Base-by-base conservation (phyloP, 805 yeast species). In the Candida quercuum region DNA sequence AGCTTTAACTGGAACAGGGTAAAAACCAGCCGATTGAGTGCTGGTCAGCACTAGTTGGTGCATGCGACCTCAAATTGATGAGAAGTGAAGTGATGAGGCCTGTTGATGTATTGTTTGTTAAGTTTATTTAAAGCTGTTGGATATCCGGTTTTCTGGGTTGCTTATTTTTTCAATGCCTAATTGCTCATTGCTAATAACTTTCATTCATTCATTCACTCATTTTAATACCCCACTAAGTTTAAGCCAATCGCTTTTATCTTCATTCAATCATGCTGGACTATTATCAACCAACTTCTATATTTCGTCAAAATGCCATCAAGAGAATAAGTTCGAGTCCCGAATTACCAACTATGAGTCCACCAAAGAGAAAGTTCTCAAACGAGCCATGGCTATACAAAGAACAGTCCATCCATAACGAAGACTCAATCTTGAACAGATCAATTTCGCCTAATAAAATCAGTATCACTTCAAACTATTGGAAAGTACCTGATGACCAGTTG, bases 391-490 rank as follows among this genome's bases (percentile, higher is more conserved):
- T 52, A 22, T 43, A 41, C 32, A 38, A 42, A 16, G 6, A 16
- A 17, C 8, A 8, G 8, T 22, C 24, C 8, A 22, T 25, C 22
- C 42, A 42, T 11, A 30, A 22, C 5, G 49, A 54, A 11, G 13
- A 13, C 28, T 9, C 14, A 33, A 54, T 69, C n/a, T 46, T 71
- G 33, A 60, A 60, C 42, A 69, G 70, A 47, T 57, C 71, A 2
- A 67, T 72, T 41, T 54, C 69, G 6, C 55, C 63, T 14, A 59
- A 66, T 47, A 51, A 67, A 33, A 43, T 63, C 34, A 71, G 53
- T 23, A 54, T 54, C 8, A 51, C 52, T 1, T 54, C 59, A 19
- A 46, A 41, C 36, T 54, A 52, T 30, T 54, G 59, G 59, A 49
- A 38, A 16, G 46, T 54, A 11, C 56, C 56, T n/a, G 56, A 54